A percentile compares a stretch with the other conserved stretches of the same genome.
These are phyloP conservation scores for Drechslerella dactyloides DNA, from an alignment of 2,329 filamentous ascomycete genomes.

Conservation along the genomic window DNA sequence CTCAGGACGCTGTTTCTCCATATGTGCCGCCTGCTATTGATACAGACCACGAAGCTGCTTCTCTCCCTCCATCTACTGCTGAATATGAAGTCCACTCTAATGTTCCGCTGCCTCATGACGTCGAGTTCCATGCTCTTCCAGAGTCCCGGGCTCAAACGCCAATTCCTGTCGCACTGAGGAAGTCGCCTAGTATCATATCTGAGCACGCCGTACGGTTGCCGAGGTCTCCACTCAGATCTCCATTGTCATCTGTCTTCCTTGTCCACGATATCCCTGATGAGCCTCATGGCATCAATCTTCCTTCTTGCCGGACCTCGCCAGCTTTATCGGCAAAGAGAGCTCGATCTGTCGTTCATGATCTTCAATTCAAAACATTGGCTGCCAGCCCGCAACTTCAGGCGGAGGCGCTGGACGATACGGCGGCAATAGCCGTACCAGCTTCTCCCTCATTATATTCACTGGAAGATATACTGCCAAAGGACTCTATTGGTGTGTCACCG, in stretches of 20 bases:
- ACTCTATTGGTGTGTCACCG: too few relatives aligned
- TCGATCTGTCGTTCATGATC: too few relatives aligned
- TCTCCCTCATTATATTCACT: too few relatives aligned
- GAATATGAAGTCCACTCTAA: conserved; percentile 6
- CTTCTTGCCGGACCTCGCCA: too few relatives aligned
- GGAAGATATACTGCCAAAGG: too few relatives aligned
- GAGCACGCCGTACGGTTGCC: background rate
- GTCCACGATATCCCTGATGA: too few relatives aligned
- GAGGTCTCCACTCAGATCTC: background rate
- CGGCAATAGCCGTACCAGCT: too few relatives aligned
- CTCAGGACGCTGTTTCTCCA: background rate
- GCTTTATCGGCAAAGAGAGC: too few relatives aligned
- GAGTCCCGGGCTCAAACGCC: conserved; percentile 28
- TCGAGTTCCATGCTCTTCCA: conserved; percentile 18
- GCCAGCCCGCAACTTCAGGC: too few relatives aligned
- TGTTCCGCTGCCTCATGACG: background rate
- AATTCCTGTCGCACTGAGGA: background rate
- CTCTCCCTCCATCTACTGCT: conserved; percentile 23
- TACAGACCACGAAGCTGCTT: background rate
- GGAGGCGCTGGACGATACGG: too few relatives aligned
- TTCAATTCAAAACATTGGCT: too few relatives aligned
- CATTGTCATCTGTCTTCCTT: background rate
- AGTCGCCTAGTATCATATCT: background rate
- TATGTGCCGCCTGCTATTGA: background rate
- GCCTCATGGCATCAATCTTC: too few relatives aligned